Percentiles rank a stretch among this genome's conserved stretches.
Evolutionary conservation across 306 rosid species (phyloP).

Genomic region (Citrullus colocynthis): DNA sequence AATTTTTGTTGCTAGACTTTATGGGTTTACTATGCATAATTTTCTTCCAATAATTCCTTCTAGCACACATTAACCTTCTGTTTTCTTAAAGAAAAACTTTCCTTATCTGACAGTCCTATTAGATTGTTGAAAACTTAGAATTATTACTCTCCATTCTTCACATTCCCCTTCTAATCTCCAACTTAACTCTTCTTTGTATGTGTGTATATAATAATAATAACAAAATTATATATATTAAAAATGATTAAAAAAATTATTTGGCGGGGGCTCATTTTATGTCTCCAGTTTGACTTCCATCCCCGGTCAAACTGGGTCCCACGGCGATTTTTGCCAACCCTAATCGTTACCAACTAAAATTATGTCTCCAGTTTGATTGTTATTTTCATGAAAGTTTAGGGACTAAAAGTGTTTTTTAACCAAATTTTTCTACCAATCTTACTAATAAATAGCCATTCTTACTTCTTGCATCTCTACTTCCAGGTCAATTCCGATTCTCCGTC

Average conservation of each 20-base stretch:
- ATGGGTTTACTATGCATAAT: not conserved
- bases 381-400: no score
- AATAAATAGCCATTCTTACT: not conserved
- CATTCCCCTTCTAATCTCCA: not conserved
- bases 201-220: no score
- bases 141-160: not conserved
- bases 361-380: no score
- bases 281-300: no score
- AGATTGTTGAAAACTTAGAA: not conserved
- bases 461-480: slow-evolving; percentile 19
- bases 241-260: no score
- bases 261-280: no score
- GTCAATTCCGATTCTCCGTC: slow-evolving; percentile 63
- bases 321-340: no score
- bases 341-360: no score
- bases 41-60: not conserved
- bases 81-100: not conserved
- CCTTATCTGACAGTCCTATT: not conserved
- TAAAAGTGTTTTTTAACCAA: not conserved
- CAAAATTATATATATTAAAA: no score
- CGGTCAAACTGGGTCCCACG: no score
- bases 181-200: not conserved
- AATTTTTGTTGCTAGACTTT: not conserved
- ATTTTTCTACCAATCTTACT: not conserved
- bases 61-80: not conserved